Conservation (phyloP, 2,329 filamentous ascomycete species). For the Alternaria gansuensis region DNA sequence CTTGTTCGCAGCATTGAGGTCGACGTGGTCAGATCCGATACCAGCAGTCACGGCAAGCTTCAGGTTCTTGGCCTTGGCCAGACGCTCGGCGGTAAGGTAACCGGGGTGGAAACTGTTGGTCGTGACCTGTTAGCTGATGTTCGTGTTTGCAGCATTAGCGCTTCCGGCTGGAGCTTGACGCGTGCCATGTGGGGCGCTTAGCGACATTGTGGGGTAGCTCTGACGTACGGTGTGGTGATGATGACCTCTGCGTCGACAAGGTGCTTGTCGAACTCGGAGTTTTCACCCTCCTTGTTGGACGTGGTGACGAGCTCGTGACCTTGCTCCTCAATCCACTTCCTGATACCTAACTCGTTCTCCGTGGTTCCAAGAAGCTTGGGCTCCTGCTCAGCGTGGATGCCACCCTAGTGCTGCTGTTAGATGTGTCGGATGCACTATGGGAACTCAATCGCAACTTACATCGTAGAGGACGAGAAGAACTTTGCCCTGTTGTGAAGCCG, state of each 20-base stretch:
- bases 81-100: slow-evolving; percentile 94
- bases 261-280: slow-evolving; percentile 94
- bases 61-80: slow-evolving; percentile 98
- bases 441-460: slow-evolving; percentile 61
- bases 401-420: slow-evolving; percentile 63
- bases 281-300: slow-evolving; percentile 94
- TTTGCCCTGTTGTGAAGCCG: slow-evolving; percentile 83
- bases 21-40: slow-evolving; percentile 98
- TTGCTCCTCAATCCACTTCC: slow-evolving; percentile 97
- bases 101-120: slow-evolving; percentile 87
- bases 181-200: slow-evolving; percentile 43
- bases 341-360: slow-evolving; percentile 96
- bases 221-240: slow-evolving; percentile 90
- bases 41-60: slow-evolving; percentile 97
- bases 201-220: slow-evolving; percentile 42
- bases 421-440: slow-evolving; percentile 16
- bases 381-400: slow-evolving; percentile 86
- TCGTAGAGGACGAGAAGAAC: slow-evolving; percentile 95
- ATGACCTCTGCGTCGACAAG: slow-evolving; percentile 97
- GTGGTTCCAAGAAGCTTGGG: slow-evolving; percentile 91
- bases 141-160: slow-evolving; percentile 24
- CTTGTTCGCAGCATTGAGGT: slow-evolving; percentile 95
- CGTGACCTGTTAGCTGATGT: slow-evolving; percentile 25
- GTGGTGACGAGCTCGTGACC: slow-evolving; percentile 97
- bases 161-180: slow-evolving; percentile 20